Conservation (phyloP, 2,329 filamentous ascomycete genomes). For the Coniochaeta sp. region DNA sequence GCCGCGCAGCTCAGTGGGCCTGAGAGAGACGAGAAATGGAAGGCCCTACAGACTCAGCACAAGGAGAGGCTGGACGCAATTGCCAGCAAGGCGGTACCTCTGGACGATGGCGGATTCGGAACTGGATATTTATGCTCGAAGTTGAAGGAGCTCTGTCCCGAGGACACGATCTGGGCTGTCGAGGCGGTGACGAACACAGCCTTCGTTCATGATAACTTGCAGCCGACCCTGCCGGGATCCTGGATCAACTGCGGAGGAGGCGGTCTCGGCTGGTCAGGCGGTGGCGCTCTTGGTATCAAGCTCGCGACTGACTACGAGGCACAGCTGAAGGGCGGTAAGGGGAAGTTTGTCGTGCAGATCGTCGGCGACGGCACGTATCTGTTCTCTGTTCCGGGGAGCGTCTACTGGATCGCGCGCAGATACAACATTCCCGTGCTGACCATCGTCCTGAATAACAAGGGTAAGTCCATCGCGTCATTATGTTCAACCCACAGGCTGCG, state of each 20-base stretch:
- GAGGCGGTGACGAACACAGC: constrained; percentile 66
- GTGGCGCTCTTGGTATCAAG: constrained; percentile 42
- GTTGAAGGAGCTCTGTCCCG: constrained; percentile 27
- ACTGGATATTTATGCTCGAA: constrained; percentile 34
- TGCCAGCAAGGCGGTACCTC: constrained; percentile 45
- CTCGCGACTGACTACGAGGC: constrained; percentile 31
- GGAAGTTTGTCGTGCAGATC: constrained; percentile 40
- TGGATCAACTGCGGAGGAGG: constrained; percentile 48
- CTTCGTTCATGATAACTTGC: constrained; percentile 61
- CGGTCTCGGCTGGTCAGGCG: constrained; percentile 46
- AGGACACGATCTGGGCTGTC: constrained; percentile 60
- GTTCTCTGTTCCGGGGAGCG: constrained; percentile 38
- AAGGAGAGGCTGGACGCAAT: constrained; percentile 52
- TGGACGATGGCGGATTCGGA: constrained; percentile 54
- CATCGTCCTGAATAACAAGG: constrained; percentile 42
- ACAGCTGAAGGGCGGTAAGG: constrained; percentile 27
- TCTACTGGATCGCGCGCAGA: constrained; percentile 39
- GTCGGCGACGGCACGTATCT: constrained; percentile 43
- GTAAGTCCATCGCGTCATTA: constrained; percentile 20
- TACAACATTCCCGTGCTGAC: constrained; percentile 40
- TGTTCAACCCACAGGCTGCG: not conserved
- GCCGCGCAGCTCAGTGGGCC: constrained; percentile 30
- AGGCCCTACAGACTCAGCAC: constrained; percentile 50
- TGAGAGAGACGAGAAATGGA: constrained; percentile 35
- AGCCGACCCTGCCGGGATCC: constrained; percentile 43